Percentiles rank a stretch among this genome's conserved stretches.
These are phyloP conservation scores for Capsella bursapastoris DNA, from an alignment of 345 rosid genomes.

Conservation along the genomic window DNA sequence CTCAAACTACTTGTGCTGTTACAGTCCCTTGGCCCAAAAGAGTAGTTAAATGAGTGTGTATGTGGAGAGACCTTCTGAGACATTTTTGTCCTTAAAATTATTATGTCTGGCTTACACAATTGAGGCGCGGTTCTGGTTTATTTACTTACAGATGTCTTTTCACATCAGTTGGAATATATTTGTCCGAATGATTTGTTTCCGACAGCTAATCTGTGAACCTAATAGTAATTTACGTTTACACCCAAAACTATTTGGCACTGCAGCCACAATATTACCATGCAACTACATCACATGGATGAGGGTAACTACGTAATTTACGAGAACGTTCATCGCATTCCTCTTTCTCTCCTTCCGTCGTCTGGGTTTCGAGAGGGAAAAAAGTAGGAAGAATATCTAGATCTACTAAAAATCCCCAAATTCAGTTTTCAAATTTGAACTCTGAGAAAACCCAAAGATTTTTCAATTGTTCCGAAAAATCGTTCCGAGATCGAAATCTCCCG, in stretches of 20 bases:
- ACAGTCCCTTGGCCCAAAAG: conserved; percentile 50
- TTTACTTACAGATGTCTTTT: neutral
- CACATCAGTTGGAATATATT: neutral
- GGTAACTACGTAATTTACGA: conserved; percentile 28
- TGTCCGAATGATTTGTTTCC: conserved; percentile 22
- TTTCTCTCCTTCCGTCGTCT: conserved; percentile 29
- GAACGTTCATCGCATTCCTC: conserved; percentile 38
- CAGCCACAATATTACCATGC: neutral
- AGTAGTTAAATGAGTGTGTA: neutral
- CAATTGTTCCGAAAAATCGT: too few species aligned
- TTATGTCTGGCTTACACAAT: conserved; percentile 7
- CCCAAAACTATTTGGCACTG: conserved; percentile 5
- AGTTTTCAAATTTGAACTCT: conserved; percentile 13
- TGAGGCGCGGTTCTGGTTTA: conserved; percentile 10
- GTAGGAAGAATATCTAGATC: conserved; percentile 41
- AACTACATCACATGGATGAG: neutral
- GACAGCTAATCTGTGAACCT: conserved; percentile 33
- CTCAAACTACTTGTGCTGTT: conserved; percentile 61
- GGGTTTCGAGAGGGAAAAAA: conserved; percentile 38
- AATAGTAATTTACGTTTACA: conserved; percentile 15
- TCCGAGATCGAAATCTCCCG: conserved; percentile 39
- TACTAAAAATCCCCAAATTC: conserved; percentile 39
- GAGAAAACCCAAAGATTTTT: conserved; percentile 39
- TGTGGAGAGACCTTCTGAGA: neutral
- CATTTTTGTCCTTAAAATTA: neutral